These are phyloP conservation scores for Elaeagnus macrophylla DNA, from an alignment of 306 rosid species.

Conservation along the genomic window DNA sequence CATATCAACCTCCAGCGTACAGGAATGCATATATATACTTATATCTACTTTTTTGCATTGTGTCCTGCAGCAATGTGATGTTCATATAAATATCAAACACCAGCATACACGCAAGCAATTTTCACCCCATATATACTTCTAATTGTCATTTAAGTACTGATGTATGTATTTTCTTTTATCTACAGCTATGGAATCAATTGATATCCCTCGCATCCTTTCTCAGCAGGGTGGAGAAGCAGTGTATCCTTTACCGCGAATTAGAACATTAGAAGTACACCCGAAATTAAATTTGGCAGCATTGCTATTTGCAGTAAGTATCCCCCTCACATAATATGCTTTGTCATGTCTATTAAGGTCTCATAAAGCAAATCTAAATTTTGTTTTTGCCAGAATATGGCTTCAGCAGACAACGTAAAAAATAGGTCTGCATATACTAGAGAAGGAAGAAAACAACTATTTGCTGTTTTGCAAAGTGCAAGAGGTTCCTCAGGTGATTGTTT, in stretches of 20 bases:
- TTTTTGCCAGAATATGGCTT: conserved; percentile 48
- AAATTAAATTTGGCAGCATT: conserved; percentile 80
- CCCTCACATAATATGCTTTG: conserved; percentile 13
- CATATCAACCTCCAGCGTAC: no score
- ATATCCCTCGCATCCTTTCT: conserved; percentile 92
- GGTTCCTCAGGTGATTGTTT: conserved; percentile 83
- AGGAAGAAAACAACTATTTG: conserved; percentile 89
- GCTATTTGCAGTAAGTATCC: conserved; percentile 69
- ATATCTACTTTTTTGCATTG: no score
- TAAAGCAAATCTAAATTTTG: conserved; percentile 21
- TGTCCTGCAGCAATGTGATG: no score
- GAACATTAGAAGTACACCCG: conserved; percentile 80
- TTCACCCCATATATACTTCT: background rate
- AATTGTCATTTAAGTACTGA: conserved; percentile 7
- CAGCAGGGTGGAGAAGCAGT: conserved; percentile 98
- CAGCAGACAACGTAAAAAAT: conserved; percentile 64
- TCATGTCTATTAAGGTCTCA: conserved; percentile 5
- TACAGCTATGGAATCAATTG: conserved; percentile 90
- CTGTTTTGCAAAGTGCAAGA: conserved; percentile 92
- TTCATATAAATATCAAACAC: no score
- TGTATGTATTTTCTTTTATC: conserved; percentile 20
- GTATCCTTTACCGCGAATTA: conserved; percentile 82
- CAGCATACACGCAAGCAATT: no score
- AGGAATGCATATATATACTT: no score
- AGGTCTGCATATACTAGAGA: conserved; percentile 62